Evolutionary conservation across 768 basidiomycete genomes (phyloP).

Genomic region (Butyriboletus loyo): DNA sequence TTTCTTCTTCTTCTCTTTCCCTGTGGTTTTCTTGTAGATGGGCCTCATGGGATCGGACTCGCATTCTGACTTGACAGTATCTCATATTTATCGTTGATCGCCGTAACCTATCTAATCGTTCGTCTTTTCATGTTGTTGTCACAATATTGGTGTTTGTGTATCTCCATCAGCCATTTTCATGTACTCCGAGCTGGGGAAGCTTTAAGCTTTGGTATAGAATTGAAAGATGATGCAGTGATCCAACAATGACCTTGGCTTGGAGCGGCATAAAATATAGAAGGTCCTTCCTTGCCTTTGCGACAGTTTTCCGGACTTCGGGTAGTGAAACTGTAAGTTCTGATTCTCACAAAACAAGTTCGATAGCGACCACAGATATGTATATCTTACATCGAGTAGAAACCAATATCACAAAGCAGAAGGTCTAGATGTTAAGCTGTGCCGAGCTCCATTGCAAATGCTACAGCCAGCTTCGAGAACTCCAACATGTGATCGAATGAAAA

Average conservation of each 20-base stretch:
- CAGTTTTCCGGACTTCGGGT: neutral
- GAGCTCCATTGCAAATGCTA: constrained; percentile 76
- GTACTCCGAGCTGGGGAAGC: neutral
- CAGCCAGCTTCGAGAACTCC: constrained; percentile 82
- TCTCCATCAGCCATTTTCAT: neutral
- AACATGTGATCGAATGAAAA: constrained; percentile 91
- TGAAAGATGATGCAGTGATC: neutral
- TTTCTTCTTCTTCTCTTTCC: neutral
- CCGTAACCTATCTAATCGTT: neutral
- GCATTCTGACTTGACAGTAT: neutral
- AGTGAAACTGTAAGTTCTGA: neutral
- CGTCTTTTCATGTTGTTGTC: neutral
- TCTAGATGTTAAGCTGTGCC: constrained; percentile 37
- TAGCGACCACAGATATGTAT: neutral
- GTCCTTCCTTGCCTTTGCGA: no score
- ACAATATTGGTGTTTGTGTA: neutral
- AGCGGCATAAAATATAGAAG: no score
- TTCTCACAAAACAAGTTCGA: neutral
- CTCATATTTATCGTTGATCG: constrained; percentile 1
- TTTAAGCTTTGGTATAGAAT: neutral
- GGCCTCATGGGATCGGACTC: neutral
- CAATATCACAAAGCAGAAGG: neutral
- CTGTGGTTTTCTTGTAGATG: neutral
- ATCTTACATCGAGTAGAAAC: neutral
- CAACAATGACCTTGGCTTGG: neutral